Conservation (phyloP, 1,284 basidiomycete genomes). For the Violaceomyces palustris region DNA sequence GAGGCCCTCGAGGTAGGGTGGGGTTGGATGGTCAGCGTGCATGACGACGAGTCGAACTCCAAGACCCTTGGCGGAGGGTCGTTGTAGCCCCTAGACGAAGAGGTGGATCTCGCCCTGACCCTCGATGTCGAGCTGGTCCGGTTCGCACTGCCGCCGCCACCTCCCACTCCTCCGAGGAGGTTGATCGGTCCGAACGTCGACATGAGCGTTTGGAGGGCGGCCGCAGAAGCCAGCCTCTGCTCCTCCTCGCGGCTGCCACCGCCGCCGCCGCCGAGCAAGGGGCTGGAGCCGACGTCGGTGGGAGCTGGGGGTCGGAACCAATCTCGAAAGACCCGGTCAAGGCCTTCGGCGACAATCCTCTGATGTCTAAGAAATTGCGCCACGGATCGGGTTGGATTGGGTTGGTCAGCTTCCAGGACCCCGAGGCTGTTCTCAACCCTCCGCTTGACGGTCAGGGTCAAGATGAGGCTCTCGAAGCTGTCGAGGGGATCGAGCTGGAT, state of each 20-base stretch:
- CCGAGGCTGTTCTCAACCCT: slow-evolving; percentile 8
- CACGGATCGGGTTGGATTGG: no score
- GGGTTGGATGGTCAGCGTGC: slow-evolving; percentile 29
- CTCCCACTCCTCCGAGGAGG: not conserved
- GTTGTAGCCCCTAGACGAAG: no score
- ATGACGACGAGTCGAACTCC: slow-evolving; percentile 34
- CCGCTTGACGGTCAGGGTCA: slow-evolving; percentile 20
- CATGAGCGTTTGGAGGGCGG: not conserved
- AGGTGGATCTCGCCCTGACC: no score
- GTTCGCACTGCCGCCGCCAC: no score
- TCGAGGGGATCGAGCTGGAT: slow-evolving; percentile 42
- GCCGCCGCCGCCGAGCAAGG: not conserved
- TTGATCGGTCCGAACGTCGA: slow-evolving; percentile 5
- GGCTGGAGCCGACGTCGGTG: not conserved
- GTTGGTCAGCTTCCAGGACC: slow-evolving; percentile 2
- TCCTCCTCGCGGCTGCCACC: not conserved
- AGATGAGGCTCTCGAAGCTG: slow-evolving; percentile 36
- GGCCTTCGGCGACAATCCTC: slow-evolving; percentile 30
- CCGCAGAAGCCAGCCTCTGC: not conserved
- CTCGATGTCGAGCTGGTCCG: no score
- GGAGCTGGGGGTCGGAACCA: slow-evolving; percentile 21
- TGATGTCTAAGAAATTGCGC: no score
- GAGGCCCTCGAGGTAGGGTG: slow-evolving; percentile 12
- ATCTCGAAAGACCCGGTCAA: slow-evolving; percentile 37
- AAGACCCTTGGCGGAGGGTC: no score